These are phyloP conservation scores for Trichophaea hybrida DNA, from an alignment of 2,329 filamentous ascomycete genomes.

Conservation along the genomic window DNA sequence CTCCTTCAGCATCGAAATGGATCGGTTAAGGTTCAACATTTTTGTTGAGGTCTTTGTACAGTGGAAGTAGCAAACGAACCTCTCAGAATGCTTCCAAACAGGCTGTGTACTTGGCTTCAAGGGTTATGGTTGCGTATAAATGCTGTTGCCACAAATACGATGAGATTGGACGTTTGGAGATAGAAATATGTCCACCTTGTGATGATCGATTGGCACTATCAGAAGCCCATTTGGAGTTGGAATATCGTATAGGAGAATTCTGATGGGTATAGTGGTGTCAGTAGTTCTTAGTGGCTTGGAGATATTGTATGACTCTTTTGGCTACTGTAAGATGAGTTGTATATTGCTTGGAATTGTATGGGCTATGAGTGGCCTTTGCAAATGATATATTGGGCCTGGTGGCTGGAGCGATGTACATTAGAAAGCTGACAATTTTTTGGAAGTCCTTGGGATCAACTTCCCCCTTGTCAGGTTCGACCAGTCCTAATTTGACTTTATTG, in stretches of 20 bases:
- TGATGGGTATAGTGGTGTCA: neutral
- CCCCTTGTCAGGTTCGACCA: no score
- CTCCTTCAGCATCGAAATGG: neutral
- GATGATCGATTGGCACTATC: neutral
- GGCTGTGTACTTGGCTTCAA: neutral
- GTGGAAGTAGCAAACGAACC: no score
- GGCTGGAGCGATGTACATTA: neutral
- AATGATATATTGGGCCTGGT: slow-evolving; percentile 9
- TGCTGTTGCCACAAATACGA: neutral
- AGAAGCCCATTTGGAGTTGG: neutral
- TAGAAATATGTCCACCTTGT: neutral
- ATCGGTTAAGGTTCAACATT: no score
- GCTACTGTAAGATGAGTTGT: slow-evolving; percentile 1
- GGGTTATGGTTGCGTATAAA: neutral
- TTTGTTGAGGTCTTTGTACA: no score
- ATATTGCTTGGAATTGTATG: neutral
- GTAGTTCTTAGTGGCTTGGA: slow-evolving; percentile 2
- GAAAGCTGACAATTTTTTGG: slow-evolving; percentile 1
- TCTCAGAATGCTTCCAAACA: neutral
- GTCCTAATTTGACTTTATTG: neutral
- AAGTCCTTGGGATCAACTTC: neutral
- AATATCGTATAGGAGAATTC: neutral
- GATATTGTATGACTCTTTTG: slow-evolving; percentile 2
- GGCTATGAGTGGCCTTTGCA: neutral
- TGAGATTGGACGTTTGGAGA: neutral